These are phyloP conservation scores for Trypanosoma platydactyli DNA, from an alignment of 208 protist genomes.

Conservation along the genomic window DNA sequence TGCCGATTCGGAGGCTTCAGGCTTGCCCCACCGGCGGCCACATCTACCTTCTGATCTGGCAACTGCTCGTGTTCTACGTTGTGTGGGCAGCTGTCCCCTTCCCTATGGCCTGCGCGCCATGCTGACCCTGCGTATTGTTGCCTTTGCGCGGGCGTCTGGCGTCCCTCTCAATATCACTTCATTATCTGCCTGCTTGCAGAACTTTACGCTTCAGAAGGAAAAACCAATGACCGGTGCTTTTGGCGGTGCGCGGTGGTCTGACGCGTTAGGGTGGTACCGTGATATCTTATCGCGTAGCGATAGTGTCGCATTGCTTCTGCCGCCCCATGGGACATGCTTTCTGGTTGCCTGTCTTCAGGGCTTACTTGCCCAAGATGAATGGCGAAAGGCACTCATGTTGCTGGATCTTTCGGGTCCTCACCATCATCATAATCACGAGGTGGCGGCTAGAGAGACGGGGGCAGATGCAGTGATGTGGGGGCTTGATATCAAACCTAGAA, in stretches of 20 bases:
- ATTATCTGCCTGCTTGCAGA: constrained; percentile 21
- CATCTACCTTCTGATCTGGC: constrained; percentile 8
- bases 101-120: constrained; percentile 10
- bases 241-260: constrained; percentile 18
- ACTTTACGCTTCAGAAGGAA: constrained; percentile 17
- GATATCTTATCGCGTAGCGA: neutral
- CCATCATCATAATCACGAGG: neutral
- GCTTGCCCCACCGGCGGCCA: neutral
- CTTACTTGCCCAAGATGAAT: constrained; percentile 27
- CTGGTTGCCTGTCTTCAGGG: constrained; percentile 19
- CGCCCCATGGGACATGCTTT: neutral
- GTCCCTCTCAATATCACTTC: constrained; percentile 5
- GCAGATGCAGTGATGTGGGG: too few species aligned
- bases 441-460: neutral
- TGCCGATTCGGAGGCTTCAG: neutral
- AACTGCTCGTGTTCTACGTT: constrained; percentile 22
- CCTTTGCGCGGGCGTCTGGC: constrained; percentile 19
- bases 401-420: constrained; percentile 3
- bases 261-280: constrained; percentile 28
- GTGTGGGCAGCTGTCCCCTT: constrained; percentile 17
- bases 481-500: neutral
- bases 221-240: neutral
- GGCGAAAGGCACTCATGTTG: constrained; percentile 20
- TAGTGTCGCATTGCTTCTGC: neutral
- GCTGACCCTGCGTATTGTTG: constrained; percentile 18